Base-by-base conservation (phyloP, 2,329 filamentous ascomycete species). In the Penicillium sp. region DNA sequence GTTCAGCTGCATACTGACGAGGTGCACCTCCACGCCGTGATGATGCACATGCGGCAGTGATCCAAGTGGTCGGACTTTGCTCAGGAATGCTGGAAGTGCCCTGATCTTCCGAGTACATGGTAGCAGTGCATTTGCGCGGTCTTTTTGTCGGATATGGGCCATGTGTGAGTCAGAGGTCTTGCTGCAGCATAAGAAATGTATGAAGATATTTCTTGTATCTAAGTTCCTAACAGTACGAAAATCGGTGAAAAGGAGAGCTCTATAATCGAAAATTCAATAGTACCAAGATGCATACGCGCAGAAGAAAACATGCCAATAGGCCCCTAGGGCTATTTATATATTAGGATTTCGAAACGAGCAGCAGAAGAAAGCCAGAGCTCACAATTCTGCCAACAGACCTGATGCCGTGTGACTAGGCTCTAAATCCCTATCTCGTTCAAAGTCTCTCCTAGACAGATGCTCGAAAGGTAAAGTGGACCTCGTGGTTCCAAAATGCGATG, bases 11-110 rank as follows among this genome's bases (percentile, higher is more conserved):
- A 42, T 18, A 29, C 24, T 29, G 24, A 37, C 24, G 32, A 23
- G 12, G 31, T 12, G 52, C 49, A 56, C 49, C 51, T 49, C 53
- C 49, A 58, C 53, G 13, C 55, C 49, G 20, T 23, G 20, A 4
- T 23, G 43, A 42, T 7, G n/a, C 33, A 38, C 44, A 46, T 31
- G 39, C 18, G 43, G 45, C 25, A n/a, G 20, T 20, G 18, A 40
- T 38, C 32, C 39, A 45, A 52, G 18, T 47, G 46, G 44, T 23
- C 23, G 24, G 25, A 37, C 12, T 44, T 42, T n/a, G 28, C 38
- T 25, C 18, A 39, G 32, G 54, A 58, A 58, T 58, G 49, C 38
- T 24, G 32, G 23, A 25, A 28, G n/a, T 9, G 4, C 33, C 10
- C 18, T 37, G 18, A 20, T 37, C 33, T 37, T 20, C 33, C n/a